phyloP scores from a whole-genome alignment of 139 green algal species.

The Diplosphaera chodatii region DNA sequence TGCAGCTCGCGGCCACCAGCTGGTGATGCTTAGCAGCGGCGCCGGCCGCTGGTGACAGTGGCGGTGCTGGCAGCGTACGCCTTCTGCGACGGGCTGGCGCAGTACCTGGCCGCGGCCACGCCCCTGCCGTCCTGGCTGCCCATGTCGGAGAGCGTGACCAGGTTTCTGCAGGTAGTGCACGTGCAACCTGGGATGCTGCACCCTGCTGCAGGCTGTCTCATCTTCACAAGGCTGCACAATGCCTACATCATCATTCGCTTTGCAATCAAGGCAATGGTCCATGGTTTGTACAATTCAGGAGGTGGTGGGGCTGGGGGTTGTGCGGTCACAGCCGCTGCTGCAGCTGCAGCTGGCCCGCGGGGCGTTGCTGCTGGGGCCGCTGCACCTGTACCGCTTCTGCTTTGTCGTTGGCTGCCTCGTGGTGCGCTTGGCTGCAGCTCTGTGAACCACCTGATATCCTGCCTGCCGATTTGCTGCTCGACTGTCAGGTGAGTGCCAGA shows the following conservation, averaged over 20 bases:
- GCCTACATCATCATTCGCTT: no score
- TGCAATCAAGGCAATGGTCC: not conserved
- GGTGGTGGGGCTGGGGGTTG: constrained; percentile 8
- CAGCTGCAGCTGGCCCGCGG: constrained; percentile 22
- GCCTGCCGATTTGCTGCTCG: no score
- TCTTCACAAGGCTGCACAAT: no score
- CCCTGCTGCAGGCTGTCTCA: no score
- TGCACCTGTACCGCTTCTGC: constrained; percentile 22
- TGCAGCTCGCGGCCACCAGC: no score
- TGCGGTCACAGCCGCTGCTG: not conserved
- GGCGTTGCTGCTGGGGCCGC: constrained; percentile 19
- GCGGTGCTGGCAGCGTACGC: constrained; percentile 17
- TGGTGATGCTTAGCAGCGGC: not conserved
- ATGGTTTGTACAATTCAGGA: constrained; percentile 12
- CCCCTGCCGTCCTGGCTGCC: not conserved
- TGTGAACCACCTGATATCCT: no score
- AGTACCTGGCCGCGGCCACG: constrained; percentile 20
- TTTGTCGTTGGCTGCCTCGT: constrained; percentile 14
- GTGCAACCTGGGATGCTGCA: no score
- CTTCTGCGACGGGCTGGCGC: not conserved
- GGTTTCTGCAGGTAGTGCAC: no score
- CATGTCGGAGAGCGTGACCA: no score
- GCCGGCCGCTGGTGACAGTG: constrained; percentile 15
- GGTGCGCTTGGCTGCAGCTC: not conserved
- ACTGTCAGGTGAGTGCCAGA: no score